Base-by-base conservation (phyloP, 2,329 filamentous ascomycete genomes). In the Fonsecaea monophora region DNA sequence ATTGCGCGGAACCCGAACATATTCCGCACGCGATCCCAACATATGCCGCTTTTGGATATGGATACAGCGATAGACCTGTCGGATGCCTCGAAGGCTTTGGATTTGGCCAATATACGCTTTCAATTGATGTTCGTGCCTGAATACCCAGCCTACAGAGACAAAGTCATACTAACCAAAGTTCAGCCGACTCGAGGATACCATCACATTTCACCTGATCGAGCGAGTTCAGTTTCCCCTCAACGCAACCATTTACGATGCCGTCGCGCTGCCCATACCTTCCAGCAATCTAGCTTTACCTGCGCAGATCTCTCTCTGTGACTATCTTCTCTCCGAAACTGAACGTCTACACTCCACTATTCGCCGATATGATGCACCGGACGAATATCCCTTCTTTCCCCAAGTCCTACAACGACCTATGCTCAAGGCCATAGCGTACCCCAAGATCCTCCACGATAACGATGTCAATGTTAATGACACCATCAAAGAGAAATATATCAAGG, bases 191-290 rank as follows among this genome's bases (percentile, higher is more conserved):
- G 95, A 99, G 82, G 95, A 99, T 77, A 98, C 94, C 68, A 98
- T 99, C 76, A 96, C 92, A 72, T 97, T 96, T 80, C 91, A 97
- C 80, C 85, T 99, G 45, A 98, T 98, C 76, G 95, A 99, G 82
- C 90, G 95, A 48, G 94, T 94, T n/a, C 95, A 99, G 79, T 99
- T 98, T 79, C 92, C 94, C 3, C 86, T 96, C 71, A 98, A 97
- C 82, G 84, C 86, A 76, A 92, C 89, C 74, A 94, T 98, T 79
- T 99, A 99, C 82, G 79, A 82, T 12, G 86, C 92, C 7, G 91
- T 90, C 67, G 92, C 91, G n/a, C 85, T 98, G 54, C 82, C 86
- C 37, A 90, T 98, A 70, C 93, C 92, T 18, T 82, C 88, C 76
- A 87, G 84, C 77, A 77, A 86, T 60, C 86, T 95, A 64, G 93